Conservation (phyloP, 352 stramenopile genomes). For the Phytophthora megakarya region DNA sequence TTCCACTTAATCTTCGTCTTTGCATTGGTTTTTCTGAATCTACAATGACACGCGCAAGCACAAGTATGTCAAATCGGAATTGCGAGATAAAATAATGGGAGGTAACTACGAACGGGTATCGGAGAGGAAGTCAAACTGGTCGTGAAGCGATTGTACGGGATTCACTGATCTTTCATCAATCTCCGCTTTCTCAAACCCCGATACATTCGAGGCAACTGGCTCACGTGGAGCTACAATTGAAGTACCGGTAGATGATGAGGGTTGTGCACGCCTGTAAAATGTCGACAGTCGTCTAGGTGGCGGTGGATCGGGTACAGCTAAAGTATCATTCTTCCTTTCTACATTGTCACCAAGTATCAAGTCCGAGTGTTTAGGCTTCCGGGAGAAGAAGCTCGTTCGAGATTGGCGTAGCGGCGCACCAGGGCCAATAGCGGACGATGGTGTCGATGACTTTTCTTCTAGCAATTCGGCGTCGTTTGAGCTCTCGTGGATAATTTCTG, state of each 20-base stretch:
- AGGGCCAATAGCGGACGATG: not conserved
- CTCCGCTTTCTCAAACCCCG: not conserved
- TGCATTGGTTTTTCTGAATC: conserved; percentile 9
- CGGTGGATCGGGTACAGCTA: conserved; percentile 6
- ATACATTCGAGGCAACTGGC: not conserved
- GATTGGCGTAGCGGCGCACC: not conserved
- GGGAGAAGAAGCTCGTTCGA: conserved; percentile 25
- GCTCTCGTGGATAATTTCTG: not conserved
- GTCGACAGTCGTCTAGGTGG: conserved; percentile 17
- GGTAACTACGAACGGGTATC: conserved; percentile 21
- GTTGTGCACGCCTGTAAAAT: conserved; percentile 27
- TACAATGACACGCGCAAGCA: not conserved
- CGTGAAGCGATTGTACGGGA: conserved; percentile 32
- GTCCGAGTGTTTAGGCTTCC: conserved; percentile 4
- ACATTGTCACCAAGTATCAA: conserved; percentile 15
- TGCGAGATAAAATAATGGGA: not conserved
- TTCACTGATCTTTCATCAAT: conserved; percentile 39
- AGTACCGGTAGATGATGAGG: not conserved
- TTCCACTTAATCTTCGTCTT: conserved; percentile 9
- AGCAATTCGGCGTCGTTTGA: conserved; percentile 6
- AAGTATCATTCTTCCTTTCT: not conserved
- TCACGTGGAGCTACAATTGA: not conserved
- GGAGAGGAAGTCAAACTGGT: conserved; percentile 38
- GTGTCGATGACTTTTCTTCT: not conserved
- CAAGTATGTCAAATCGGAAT: not conserved